Evolutionary conservation across 495 filamentous ascomycete species (phyloP).

Genomic region (Penicillium ochrochloron): DNA sequence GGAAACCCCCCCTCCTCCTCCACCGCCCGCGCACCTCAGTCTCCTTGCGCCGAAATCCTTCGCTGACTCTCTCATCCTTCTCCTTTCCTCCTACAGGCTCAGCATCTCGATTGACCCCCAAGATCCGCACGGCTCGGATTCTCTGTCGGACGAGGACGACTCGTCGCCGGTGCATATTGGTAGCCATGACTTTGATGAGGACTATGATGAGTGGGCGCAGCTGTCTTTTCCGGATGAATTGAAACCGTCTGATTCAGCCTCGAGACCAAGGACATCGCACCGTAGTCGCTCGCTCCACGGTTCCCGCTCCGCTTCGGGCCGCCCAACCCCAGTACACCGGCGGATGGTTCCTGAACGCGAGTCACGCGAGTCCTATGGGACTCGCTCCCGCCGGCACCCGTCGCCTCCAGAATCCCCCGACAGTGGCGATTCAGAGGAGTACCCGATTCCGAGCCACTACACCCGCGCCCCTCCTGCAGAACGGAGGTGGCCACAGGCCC

Average conservation of each 20-base stretch:
- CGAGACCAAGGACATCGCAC: constrained; percentile 60
- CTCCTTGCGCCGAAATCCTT: constrained; percentile 45
- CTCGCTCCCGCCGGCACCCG: constrained; percentile 51
- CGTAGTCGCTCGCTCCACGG: constrained; percentile 46
- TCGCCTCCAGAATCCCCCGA: constrained; percentile 57
- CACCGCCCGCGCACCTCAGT: constrained; percentile 13
- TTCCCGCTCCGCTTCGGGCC: constrained; percentile 47
- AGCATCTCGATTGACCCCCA: constrained; percentile 54
- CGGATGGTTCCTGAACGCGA: constrained; percentile 46
- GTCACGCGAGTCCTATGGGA: constrained; percentile 40
- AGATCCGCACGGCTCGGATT: constrained; percentile 49
- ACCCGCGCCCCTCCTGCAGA: constrained; percentile 42
- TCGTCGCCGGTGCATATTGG: constrained; percentile 57
- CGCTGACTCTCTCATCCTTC: constrained; percentile 19
- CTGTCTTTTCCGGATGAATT: constrained; percentile 66
- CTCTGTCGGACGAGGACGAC: constrained; percentile 56
- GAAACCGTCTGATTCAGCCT: constrained; percentile 84
- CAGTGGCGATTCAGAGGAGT: constrained; percentile 61
- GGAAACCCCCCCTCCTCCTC: background rate
- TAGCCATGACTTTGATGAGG: constrained; percentile 53
- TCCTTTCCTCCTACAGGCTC: constrained; percentile 40
- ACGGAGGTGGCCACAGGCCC: constrained; percentile 42
- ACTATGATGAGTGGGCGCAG: constrained; percentile 59
- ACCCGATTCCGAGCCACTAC: constrained; percentile 33
- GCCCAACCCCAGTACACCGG: constrained; percentile 47